These are phyloP conservation scores for Primulina eburnea DNA, from an alignment of 257 asterid genomes.

Conservation along the genomic window DNA sequence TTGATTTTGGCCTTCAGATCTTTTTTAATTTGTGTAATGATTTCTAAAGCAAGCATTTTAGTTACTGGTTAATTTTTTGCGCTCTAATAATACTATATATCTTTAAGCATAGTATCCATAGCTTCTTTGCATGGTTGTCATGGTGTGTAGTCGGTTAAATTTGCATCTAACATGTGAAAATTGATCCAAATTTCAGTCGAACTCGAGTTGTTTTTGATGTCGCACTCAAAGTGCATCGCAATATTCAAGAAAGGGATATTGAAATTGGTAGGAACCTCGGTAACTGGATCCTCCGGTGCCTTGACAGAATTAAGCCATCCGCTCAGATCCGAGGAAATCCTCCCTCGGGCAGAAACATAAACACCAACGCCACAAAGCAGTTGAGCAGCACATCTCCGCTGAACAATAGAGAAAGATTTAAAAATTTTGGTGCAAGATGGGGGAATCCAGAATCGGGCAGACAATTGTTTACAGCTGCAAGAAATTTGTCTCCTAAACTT, in stretches of 20 bases:
- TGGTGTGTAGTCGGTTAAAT: background rate
- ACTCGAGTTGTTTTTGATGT: conserved; percentile 65
- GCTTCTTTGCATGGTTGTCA: background rate
- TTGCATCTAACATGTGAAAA: background rate
- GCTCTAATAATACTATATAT: too few relatives aligned
- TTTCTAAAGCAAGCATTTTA: background rate
- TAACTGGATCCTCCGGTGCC: conserved; percentile 77
- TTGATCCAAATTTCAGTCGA: conserved; percentile 51
- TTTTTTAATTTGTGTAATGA: background rate
- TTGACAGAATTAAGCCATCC: conserved; percentile 76
- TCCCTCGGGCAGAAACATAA: conserved; percentile 27
- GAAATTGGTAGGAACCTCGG: conserved; percentile 90
- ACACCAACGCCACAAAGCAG: conserved; percentile 34
- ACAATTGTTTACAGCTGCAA: conserved; percentile 53
- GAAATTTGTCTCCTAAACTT: conserved; percentile 43
- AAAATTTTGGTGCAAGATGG: conserved; percentile 29
- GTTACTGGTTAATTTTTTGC: background rate
- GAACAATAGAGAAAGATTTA: conserved; percentile 25
- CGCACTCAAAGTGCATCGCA: conserved; percentile 70
- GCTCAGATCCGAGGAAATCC: conserved; percentile 69
- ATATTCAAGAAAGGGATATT: conserved; percentile 76
- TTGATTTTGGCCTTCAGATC: background rate
- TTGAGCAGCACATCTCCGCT: conserved; percentile 30
- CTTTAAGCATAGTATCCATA: background rate
- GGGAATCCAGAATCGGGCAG: conserved; percentile 51